Evolutionary conservation across 768 basidiomycete species (phyloP), one percentile per base, ranked within the genome.

Genomic region (Leccinum subgranulosum): DNA sequence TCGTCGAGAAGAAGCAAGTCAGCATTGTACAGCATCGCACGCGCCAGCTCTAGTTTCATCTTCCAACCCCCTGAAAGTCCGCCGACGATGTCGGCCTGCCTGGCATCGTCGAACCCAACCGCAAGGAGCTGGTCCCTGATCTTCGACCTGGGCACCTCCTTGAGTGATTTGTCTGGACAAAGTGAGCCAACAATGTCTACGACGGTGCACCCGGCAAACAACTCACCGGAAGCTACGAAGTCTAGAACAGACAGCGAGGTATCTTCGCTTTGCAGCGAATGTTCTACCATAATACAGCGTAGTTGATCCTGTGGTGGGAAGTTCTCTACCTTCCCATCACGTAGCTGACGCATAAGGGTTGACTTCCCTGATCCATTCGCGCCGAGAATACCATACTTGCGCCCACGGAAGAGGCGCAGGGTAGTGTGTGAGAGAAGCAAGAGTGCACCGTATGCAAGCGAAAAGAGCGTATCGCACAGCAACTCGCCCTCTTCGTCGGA

Each of bases 51-150:
- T 53, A 98, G 83, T 74, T 97, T 97, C 95, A 98, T 98, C 79
- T 98, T 98, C 95, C 95, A 98, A 45, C 96, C 95, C 66, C 96
- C 96, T 14, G 94, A 97, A 59, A 98, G 78, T 43, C 91, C 88
- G 49, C 90, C 93, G 59, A 98, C 94, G 52, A 83, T 76, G 65
- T 96, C 91, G 41, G 82, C 75, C 75, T 98, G 95, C 57, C 92
- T 82, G 49, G 77, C 81, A 64, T 90, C 91, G 67, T 94, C 89
- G 70, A 98, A 98, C 51, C 96, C 96, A 53, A 98, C 94, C 66
- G 90, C 92, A 11, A 80, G 61, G 6, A 98, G 82, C 70, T 94
- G 92, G 23, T 81, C 82, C 55, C 85, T 80, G 66, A 98, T 90
- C 75, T 87, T 86, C 39, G 81, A 76, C 47, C 84, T 81, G n/a